phyloP scores from a whole-genome alignment of 331 rosid species.

The Arachis monticola region DNA sequence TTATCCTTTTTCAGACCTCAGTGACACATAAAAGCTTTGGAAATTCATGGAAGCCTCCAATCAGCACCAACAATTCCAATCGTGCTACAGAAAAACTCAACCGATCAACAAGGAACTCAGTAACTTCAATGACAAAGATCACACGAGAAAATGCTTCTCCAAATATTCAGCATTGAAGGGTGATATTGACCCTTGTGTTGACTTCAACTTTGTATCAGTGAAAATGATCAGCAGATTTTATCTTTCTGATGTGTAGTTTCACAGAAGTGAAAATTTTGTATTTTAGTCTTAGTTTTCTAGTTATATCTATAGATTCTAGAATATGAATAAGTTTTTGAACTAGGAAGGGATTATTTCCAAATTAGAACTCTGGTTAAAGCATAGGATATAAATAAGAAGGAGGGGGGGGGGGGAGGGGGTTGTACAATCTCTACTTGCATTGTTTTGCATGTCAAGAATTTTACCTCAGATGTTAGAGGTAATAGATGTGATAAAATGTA shows the following conservation, averaged over 20 bases:
- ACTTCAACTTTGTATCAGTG: background rate
- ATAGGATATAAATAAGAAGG: constrained; percentile 29
- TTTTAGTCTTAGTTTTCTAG: constrained; percentile 40
- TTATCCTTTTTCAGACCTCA: constrained; percentile 48
- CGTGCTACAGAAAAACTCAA: constrained; percentile 36
- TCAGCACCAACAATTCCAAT: constrained; percentile 46
- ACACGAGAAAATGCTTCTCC: constrained; percentile 78
- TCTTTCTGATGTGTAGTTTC: constrained; percentile 12
- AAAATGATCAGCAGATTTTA: constrained; percentile 4
- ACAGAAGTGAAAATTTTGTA: constrained; percentile 47
- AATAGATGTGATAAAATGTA: too few relatives aligned
- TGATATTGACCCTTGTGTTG: constrained; percentile 20
- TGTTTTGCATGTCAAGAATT: too few relatives aligned
- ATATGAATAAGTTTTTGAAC: constrained; percentile 29
- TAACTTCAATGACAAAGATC: constrained; percentile 50
- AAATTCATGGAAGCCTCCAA: constrained; percentile 54
- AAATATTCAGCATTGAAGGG: constrained; percentile 57
- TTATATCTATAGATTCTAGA: constrained; percentile 6
- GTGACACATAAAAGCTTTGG: constrained; percentile 33
- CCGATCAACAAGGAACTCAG: constrained; percentile 41
- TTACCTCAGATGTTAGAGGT: too few relatives aligned
- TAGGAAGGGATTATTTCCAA: constrained; percentile 13
- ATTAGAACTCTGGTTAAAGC: constrained; percentile 6
- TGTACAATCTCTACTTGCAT: constrained; percentile 28
- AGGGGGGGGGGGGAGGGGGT: background rate